Percentiles rank a stretch among this genome's conserved stretches.
Conservation (phyloP, 2,329 filamentous ascomycete genomes). For the Herpotrichia juniperi region DNA sequence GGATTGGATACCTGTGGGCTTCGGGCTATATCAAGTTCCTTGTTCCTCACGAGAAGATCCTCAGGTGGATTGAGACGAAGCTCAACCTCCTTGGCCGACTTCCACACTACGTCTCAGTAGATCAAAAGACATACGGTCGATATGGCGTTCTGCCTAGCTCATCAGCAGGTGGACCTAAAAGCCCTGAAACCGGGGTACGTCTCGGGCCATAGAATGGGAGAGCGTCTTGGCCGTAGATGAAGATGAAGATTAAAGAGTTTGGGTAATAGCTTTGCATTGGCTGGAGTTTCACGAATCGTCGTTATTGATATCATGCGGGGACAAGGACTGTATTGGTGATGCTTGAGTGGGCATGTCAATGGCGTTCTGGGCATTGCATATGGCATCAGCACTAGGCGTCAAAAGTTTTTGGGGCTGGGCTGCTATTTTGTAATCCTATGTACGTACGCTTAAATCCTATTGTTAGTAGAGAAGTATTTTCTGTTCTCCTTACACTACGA, state of each 20-base stretch:
- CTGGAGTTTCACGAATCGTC: not conserved
- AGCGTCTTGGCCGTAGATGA: not conserved
- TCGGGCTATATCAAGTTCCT: constrained; percentile 88
- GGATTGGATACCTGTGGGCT: constrained; percentile 84
- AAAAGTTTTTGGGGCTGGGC: not conserved
- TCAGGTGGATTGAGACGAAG: constrained; percentile 88
- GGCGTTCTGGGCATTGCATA: not conserved
- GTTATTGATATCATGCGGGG: not conserved
- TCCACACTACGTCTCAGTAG: constrained; percentile 91
- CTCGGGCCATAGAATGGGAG: constrained; percentile 26
- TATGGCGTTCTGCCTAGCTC: constrained; percentile 79
- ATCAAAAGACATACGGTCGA: constrained; percentile 93
- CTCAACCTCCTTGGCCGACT: constrained; percentile 82
- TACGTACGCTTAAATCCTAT: too few relatives aligned
- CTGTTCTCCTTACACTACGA: too few relatives aligned
- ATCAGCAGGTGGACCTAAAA: constrained; percentile 27
- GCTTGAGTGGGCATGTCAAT: not conserved
- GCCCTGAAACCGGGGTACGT: constrained; percentile 37
- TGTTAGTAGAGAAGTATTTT: too few relatives aligned
- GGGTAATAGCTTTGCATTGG: not conserved
- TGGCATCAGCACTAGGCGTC: constrained; percentile 2
- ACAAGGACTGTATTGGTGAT: not conserved
- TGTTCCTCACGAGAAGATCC: constrained; percentile 83
- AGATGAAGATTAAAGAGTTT: not conserved
- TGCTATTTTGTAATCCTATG: not conserved